Conservation (phyloP, 805 yeast genomes). For the Saccharomycopsis microspora region DNA sequence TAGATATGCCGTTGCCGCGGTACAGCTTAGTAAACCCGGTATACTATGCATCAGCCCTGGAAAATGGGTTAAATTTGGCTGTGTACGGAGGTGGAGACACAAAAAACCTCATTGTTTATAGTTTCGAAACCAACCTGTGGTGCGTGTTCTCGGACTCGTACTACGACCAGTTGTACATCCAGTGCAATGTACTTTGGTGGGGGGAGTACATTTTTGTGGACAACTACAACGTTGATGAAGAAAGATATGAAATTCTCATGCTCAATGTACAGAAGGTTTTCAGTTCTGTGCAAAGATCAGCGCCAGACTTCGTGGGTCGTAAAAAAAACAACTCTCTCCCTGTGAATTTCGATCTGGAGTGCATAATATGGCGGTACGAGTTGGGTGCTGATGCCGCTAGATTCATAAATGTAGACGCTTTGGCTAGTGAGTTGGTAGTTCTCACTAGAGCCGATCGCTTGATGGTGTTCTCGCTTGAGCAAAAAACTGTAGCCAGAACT, state of each 20-base stretch:
- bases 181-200: constrained; percentile 16
- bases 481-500: constrained; percentile 11
- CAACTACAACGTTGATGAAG: constrained; percentile 10
- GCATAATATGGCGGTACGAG: constrained; percentile 23
- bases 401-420: constrained; percentile 17
- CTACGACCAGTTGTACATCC: constrained; percentile 8
- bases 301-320: background rate
- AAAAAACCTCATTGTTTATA: constrained; percentile 18
- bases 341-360: constrained; percentile 18
- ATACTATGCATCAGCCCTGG: constrained; percentile 17
- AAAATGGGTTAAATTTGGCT: constrained; percentile 20
- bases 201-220: constrained; percentile 13
- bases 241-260: constrained; percentile 13
- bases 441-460: constrained; percentile 16
- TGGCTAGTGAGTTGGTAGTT: constrained; percentile 18
- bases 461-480: constrained; percentile 19
- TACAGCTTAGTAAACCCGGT: constrained; percentile 11
- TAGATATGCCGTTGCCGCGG: constrained; percentile 7
- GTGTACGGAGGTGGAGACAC: constrained; percentile 16
- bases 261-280: constrained; percentile 9
- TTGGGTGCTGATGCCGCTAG: constrained; percentile 16
- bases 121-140: constrained; percentile 20
- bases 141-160: constrained; percentile 19
- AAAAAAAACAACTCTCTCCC: background rate
- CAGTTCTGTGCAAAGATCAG: background rate